Evolutionary conservation across 1,284 basidiomycete species (phyloP), one percentile per base, ranked within the genome.

Genomic region (Leccinum insigne): DNA sequence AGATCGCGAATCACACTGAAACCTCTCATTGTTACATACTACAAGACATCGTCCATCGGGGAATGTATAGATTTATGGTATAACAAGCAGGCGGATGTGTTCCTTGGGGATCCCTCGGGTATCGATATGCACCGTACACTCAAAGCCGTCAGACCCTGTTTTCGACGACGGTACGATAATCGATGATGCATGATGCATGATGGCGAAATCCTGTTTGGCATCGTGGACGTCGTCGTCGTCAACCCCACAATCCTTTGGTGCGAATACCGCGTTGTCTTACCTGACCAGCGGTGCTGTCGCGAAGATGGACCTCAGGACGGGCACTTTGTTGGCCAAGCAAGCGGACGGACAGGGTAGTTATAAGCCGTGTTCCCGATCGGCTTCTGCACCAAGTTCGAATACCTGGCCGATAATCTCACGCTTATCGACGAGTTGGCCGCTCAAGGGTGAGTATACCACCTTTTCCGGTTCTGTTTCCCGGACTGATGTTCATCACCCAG

Each of bases 141-240:
- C 88, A 11, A 91, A 91, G 65, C 92, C 91, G 1, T 86, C 89
- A 0, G 92, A 92, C 75, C 95, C 95, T 6, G 85, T 92, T 4
- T 91, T 90, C 63, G 97, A 99, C 73, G 94, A 96, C 70, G 96
- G 97, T 69, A 94, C 99, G 78, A 84, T 96, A 79, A 93, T 99
- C 73, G 98, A 99, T 29, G 29, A 29, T 29, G 29, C 77, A 95
- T 29, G 29, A 99, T 72, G 98, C 77, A 95, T 29, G 29, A 99
- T 72, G 98, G 98, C 40, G 95, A 99, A 78, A 87, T 99, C 72
- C 85, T 99, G 61, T 98, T 92, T 73, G 97, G 98, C 58, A 92
- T 96, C 64, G 94, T 99, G 65, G 93, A 98, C 49, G 6, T 52
- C 35, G 35, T 38, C 35, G 10, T 35, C 44, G 5, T 47, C 47